Evolutionary conservation across 2,329 filamentous ascomycete species (phyloP).

Genomic region (Neofusicoccum parvum): DNA sequence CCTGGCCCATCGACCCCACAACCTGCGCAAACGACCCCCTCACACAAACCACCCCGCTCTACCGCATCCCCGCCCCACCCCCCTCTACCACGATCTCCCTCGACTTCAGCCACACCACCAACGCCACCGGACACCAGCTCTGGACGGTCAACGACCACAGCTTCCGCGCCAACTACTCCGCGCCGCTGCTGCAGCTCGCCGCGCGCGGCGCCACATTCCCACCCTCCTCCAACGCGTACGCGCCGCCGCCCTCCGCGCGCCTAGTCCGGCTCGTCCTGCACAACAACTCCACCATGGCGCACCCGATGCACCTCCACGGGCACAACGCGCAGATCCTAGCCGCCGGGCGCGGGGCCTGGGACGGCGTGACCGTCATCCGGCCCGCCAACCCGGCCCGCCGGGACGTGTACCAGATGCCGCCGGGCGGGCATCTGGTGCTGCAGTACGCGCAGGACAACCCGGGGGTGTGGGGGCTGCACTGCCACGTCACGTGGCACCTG

Average conservation of each 20-base stretch:
- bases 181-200: constrained; percentile 40
- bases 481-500: constrained; percentile 39
- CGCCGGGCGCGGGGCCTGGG: constrained; percentile 44
- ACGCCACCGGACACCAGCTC: neutral
- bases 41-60: neutral
- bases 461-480: constrained; percentile 39
- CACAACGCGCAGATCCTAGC: constrained; percentile 51
- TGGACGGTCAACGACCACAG: constrained; percentile 13
- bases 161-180: constrained; percentile 40
- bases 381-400: constrained; percentile 42
- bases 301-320: constrained; percentile 45
- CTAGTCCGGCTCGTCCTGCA: constrained; percentile 44
- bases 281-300: constrained; percentile 26
- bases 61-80: neutral
- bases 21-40: constrained; percentile 1
- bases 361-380: constrained; percentile 39
- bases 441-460: constrained; percentile 41
- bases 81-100: neutral
- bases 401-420: constrained; percentile 34
- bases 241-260: constrained; percentile 39
- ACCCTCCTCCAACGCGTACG: constrained; percentile 41
- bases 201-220: constrained; percentile 32
- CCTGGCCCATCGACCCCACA: constrained; percentile 21
- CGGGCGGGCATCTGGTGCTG: constrained; percentile 32
- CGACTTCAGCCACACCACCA: neutral